A percentile compares a stretch with the other conserved stretches of the same genome.
These are phyloP conservation scores for Dendrocalamus latiflorus DNA, from an alignment of 202 grass and related monocot species.

Conservation along the genomic window DNA sequence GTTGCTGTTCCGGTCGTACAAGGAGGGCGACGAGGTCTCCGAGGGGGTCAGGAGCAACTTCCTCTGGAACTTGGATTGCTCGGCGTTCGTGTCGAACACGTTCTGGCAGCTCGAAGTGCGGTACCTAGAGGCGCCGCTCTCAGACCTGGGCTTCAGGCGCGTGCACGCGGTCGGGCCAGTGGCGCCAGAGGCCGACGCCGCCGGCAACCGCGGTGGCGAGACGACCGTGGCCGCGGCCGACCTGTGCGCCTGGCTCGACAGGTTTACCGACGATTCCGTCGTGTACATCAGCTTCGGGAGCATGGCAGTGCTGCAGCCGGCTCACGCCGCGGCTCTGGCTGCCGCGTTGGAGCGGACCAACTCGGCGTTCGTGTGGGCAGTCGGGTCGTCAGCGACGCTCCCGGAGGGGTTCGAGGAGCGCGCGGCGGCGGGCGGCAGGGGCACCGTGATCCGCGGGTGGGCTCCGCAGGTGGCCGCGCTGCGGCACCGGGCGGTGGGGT, in stretches of 20 bases:
- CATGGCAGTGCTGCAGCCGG: conserved; percentile 21
- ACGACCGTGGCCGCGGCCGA: neutral
- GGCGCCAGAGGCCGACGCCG: conserved; percentile 13
- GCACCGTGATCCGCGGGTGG: conserved; percentile 55
- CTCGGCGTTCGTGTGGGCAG: conserved; percentile 46
- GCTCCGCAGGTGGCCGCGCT: conserved; percentile 58
- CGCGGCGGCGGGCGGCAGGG: neutral
- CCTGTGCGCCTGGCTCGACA: conserved; percentile 49
- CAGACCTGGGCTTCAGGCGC: conserved; percentile 25
- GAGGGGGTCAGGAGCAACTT: conserved; percentile 36
- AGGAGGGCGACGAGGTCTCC: conserved; percentile 12
- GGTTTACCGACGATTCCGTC: conserved; percentile 39
- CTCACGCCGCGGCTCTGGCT: conserved; percentile 29
- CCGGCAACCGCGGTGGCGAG: conserved; percentile 14
- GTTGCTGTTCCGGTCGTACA: conserved; percentile 18
- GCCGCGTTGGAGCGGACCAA: conserved; percentile 29
- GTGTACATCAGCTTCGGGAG: conserved; percentile 57
- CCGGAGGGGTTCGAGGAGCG: conserved; percentile 33
- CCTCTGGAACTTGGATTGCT: conserved; percentile 41
- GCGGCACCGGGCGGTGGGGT: conserved; percentile 38
- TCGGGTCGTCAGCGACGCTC: neutral
- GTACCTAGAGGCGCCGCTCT: conserved; percentile 31
- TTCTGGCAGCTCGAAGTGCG: conserved; percentile 31
- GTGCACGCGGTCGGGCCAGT: conserved; percentile 44
- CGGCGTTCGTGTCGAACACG: conserved; percentile 31